Evolutionary conservation across 1,139 yeast genomes (phyloP).

Genomic region (Magnusiomyces ingens): DNA sequence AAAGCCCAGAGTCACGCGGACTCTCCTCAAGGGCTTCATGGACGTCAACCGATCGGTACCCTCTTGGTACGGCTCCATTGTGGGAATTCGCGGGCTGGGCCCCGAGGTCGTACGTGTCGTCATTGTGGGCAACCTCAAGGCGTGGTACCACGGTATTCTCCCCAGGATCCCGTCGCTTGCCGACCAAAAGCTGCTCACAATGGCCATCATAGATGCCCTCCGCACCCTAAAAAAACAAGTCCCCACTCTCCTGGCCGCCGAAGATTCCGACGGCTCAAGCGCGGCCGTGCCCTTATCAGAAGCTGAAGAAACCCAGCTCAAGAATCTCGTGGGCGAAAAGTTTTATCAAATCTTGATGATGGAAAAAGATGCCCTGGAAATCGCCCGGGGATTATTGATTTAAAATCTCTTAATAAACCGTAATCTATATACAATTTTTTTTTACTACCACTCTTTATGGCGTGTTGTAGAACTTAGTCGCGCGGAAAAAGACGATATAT

Average conservation of each 20-base stretch:
- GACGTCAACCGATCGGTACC: constrained; percentile 76
- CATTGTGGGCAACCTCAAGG: constrained; percentile 73
- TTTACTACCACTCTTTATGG: no score
- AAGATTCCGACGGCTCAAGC: constrained; percentile 16
- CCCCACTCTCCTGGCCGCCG: constrained; percentile 17
- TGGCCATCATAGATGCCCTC: constrained; percentile 31
- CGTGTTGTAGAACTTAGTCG: no score
- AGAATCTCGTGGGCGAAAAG: constrained; percentile 54
- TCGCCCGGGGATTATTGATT: constrained; percentile 68
- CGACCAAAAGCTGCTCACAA: constrained; percentile 24
- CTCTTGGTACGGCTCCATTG: constrained; percentile 86
- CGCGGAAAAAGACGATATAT: no score
- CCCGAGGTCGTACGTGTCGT: constrained; percentile 81
- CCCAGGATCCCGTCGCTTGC: constrained; percentile 25
- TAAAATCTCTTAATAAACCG: no score
- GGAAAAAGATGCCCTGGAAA: constrained; percentile 48
- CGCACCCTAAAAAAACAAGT: constrained; percentile 26
- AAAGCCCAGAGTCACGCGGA: constrained; percentile 90
- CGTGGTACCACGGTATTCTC: constrained; percentile 49
- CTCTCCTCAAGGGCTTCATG: constrained; percentile 81
- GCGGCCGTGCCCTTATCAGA: constrained; percentile 18
- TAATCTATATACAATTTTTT: no score
- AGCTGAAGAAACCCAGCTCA: constrained; percentile 37
- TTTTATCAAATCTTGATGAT: constrained; percentile 47
- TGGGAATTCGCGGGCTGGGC: constrained; percentile 79